Evolutionary conservation across 768 basidiomycete genomes (phyloP).

Genomic region (Xerocomus spinulosus): DNA sequence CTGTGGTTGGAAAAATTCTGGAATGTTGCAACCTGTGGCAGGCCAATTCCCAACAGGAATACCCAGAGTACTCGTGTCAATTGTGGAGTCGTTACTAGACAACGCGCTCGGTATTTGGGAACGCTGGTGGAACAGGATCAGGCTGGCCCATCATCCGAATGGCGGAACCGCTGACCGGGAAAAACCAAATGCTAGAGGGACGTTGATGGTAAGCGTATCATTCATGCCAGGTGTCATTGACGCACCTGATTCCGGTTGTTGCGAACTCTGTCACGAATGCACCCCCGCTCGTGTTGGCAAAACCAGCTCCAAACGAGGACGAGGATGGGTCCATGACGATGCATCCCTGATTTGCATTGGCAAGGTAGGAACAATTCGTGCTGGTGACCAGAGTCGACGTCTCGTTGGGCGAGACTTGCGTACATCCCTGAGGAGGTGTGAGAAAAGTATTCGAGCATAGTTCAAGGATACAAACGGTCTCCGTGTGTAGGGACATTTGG

Average conservation of each 20-base stretch:
- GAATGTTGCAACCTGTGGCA: constrained; percentile 48
- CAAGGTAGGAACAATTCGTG: constrained; percentile 54
- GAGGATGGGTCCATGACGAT: constrained; percentile 50
- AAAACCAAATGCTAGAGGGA: constrained; percentile 28
- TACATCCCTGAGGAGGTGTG: constrained; percentile 42
- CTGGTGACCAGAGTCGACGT: constrained; percentile 49
- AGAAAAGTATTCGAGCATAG: not conserved
- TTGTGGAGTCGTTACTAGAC: constrained; percentile 44
- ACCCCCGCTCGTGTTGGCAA: constrained; percentile 65
- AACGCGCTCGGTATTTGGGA: constrained; percentile 45
- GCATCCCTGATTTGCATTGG: constrained; percentile 63
- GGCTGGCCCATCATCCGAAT: not conserved
- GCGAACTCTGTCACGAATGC: constrained; percentile 74
- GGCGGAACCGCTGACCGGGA: constrained; percentile 18
- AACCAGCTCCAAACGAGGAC: constrained; percentile 59
- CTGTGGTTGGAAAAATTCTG: constrained; percentile 55
- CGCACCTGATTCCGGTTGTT: constrained; percentile 58
- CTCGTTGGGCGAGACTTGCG: constrained; percentile 44
- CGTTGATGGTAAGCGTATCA: not conserved
- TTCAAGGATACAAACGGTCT: constrained; percentile 33
- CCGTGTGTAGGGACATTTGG: constrained; percentile 74
- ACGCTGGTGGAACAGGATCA: constrained; percentile 17
- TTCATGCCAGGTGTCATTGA: constrained; percentile 2
- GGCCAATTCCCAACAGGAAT: constrained; percentile 70
- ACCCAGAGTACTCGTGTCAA: constrained; percentile 57